Evolutionary conservation across 1,284 basidiomycete genomes (phyloP), one percentile per base, ranked within the genome.

Genomic region (Schizopora paradoxa): DNA sequence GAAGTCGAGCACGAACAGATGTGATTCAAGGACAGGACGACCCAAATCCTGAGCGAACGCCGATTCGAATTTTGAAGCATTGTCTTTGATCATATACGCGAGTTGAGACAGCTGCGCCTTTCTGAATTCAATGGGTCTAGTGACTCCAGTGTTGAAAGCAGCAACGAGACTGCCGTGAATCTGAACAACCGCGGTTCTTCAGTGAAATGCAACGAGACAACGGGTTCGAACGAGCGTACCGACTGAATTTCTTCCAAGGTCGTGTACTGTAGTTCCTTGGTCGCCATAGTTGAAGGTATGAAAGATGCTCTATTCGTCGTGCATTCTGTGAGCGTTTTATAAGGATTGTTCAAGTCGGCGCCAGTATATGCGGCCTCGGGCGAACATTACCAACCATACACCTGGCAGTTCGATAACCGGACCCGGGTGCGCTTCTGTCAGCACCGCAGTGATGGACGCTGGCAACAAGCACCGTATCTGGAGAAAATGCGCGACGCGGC

Each of bases 51-150:
- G 54, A 2, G 60, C 59, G 39, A 84, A 57, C 0, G 82, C 67
- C n/a, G 76, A 67, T 36, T 74, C 68, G 54, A 86, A 76, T 13
- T 64, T 68, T 23, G 72, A 60, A 5, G 64, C 54, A 58, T 87
- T 86, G 61, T 87, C 86, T 54, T 82, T 69, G 54, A 87, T 14
- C 53, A 86, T 63, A 56, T 86, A 83, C 6, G 67, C 74, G 5
- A 88, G 70, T 52, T 82, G 74, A 3, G 79, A 69, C 8, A 88
- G 68, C 60, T 85, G 82, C 44, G 77, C 72, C 61, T 79, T 85
- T 56, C 85, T 70, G 56, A 74, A 83, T 11, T 68, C 70, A 41
- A 86, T 66, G 11, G 74, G 64, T 56, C 66, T 76, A 36, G 76
- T 70, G 58, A 78, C 84, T 14, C 83, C 80, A 2, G 74, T 66